Conservation (phyloP, 768 basidiomycete genomes). For the Lactarius sanguifluus region DNA sequence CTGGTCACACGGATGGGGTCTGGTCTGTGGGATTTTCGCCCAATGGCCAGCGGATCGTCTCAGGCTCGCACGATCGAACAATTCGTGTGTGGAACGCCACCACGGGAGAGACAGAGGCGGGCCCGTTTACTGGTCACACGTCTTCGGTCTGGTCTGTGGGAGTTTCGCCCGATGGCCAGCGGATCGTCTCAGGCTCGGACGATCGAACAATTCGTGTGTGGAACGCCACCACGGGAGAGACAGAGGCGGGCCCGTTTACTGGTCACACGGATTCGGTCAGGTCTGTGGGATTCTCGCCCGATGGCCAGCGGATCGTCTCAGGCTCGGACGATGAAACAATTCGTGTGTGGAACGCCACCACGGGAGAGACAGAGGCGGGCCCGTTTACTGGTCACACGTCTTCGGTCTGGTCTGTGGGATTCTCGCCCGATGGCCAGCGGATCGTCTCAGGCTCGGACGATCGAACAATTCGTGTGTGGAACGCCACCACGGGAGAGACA, state of each 20-base stretch:
- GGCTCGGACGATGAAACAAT: background rate
- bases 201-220: background rate
- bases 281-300: background rate
- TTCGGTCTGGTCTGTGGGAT: background rate
- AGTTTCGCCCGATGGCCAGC: background rate
- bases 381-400: background rate
- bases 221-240: background rate
- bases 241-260: no score
- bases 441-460: background rate
- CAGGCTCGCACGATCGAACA: background rate
- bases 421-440: background rate
- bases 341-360: background rate
- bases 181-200: background rate
- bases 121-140: no score
- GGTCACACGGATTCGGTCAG: no score
- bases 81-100: background rate
- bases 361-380: background rate
- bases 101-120: no score
- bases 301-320: background rate
- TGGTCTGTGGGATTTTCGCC: constrained; percentile 24
- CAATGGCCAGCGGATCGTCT: constrained; percentile 14
- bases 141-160: background rate
- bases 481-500: background rate
- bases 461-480: background rate
- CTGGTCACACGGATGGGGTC: background rate